Evolutionary conservation across 345 rosid genomes (phyloP).

Genomic region (Diplotaxis tenuifolia): DNA sequence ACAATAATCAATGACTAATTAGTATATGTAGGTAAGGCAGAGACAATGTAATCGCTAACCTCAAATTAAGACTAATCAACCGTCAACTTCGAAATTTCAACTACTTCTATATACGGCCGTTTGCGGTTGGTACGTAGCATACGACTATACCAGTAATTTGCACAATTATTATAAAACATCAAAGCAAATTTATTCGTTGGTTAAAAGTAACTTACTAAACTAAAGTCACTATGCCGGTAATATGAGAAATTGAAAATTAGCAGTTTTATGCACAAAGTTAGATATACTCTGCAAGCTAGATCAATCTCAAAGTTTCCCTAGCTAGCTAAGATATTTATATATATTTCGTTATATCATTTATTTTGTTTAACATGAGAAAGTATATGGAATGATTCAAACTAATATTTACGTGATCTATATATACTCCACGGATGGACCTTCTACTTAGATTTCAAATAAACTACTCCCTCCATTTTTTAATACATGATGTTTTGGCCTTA

Average conservation of each 20-base stretch:
- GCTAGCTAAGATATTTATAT: not conserved
- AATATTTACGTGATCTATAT: too few species aligned
- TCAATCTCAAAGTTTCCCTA: not conserved
- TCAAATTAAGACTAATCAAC: conserved; percentile 20
- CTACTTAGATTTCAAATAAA: too few species aligned
- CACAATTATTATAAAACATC: not conserved
- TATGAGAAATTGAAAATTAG: not conserved
- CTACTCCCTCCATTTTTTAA: too few species aligned
- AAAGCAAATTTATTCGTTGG: not conserved
- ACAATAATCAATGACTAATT: not conserved
- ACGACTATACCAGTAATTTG: conserved; percentile 1
- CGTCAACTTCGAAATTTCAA: conserved; percentile 13
- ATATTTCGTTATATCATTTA: too few species aligned
- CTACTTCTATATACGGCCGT: not conserved
- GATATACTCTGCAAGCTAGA: not conserved
- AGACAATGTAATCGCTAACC: conserved; percentile 23
- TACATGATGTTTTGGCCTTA: too few species aligned
- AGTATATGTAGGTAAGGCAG: not conserved
- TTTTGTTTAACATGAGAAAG: too few species aligned
- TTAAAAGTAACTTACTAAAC: not conserved
- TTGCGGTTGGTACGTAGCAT: not conserved
- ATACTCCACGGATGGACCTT: too few species aligned
- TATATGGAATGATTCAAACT: too few species aligned
- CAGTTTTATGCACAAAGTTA: not conserved
- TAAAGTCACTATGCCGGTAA: not conserved